Percentiles rank a stretch among this genome's conserved stretches.
Conservation (phyloP, 148 eudicot genomes). For the Vaccinium corymbosum region DNA sequence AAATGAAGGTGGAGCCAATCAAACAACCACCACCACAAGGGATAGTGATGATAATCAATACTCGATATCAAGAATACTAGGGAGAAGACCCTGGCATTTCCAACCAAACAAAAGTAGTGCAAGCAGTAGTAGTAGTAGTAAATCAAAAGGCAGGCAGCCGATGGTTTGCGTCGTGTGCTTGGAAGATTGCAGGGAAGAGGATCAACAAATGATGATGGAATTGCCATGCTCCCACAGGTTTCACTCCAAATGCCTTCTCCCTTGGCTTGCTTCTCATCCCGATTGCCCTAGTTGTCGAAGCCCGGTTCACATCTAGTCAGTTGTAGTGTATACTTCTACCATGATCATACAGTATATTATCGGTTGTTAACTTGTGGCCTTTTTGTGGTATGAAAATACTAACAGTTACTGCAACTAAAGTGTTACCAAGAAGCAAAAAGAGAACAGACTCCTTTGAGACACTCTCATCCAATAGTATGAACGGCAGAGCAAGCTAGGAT, state of each 20-base stretch:
- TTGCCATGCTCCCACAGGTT: conserved; percentile 14
- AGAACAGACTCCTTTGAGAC: not conserved
- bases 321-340: not conserved
- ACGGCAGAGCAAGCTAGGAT: not conserved
- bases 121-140: not conserved
- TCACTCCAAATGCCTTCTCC: conserved; percentile 17
- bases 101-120: not conserved
- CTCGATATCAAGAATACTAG: conserved; percentile 1
- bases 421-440: not conserved
- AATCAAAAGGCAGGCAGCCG: conserved; percentile 9
- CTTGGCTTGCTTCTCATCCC: conserved; percentile 23
- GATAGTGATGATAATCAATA: not conserved
- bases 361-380: not conserved
- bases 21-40: not conserved
- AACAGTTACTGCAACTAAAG: not conserved
- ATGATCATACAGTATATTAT: too few relatives aligned
- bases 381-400: not conserved
- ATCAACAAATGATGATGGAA: conserved; percentile 20
- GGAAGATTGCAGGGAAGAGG: conserved; percentile 13
- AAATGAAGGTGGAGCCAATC: not conserved
- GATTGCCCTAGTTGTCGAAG: conserved; percentile 24
- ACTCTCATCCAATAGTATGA: not conserved
- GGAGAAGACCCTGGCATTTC: conserved; percentile 12
- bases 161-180: conserved; percentile 19
- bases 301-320: not conserved